Percentiles rank a stretch among this genome's conserved stretches.
Evolutionary conservation across 78 protist genomes (phyloP).

Genomic region (Emiliania huxleyi): DNA sequence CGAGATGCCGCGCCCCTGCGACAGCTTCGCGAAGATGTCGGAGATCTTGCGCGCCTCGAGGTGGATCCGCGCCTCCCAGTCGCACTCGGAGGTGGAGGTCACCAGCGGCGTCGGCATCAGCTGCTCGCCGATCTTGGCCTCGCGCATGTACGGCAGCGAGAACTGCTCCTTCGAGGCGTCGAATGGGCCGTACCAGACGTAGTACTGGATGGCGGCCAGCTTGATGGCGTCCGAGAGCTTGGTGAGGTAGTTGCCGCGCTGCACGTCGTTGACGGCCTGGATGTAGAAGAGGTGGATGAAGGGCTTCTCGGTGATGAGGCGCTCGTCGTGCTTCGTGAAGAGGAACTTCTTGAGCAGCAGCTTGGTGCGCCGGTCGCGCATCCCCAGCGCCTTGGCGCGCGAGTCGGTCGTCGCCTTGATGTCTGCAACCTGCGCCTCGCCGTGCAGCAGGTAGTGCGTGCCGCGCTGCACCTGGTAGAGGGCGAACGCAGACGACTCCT

Average conservation of each 20-base stretch:
- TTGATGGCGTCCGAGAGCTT: neutral
- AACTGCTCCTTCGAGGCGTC: neutral
- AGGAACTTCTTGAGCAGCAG: neutral
- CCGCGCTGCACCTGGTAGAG: neutral
- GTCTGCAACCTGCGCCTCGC: neutral
- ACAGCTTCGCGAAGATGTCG: neutral
- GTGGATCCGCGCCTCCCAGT: neutral
- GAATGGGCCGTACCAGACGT: neutral
- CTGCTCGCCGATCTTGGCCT: neutral
- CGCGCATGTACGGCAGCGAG: neutral
- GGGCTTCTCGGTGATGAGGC: neutral
- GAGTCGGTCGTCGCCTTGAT: neutral
- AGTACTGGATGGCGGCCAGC: constrained; percentile 11
- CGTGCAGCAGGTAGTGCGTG: constrained; percentile 15
- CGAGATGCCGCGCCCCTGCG: too few relatives aligned
- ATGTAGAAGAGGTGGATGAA: neutral
- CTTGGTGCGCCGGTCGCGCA: neutral
- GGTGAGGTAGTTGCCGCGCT: neutral
- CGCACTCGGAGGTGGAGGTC: neutral
- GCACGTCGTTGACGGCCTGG: constrained; percentile 15
- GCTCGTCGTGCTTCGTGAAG: neutral
- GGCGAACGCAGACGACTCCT: neutral
- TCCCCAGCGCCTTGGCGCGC: neutral
- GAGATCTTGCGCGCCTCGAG: neutral
- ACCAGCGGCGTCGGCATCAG: neutral